Base-by-base conservation (phyloP, 2,329 filamentous ascomycete species). In the Clarireedia homoeocarpa region DNA sequence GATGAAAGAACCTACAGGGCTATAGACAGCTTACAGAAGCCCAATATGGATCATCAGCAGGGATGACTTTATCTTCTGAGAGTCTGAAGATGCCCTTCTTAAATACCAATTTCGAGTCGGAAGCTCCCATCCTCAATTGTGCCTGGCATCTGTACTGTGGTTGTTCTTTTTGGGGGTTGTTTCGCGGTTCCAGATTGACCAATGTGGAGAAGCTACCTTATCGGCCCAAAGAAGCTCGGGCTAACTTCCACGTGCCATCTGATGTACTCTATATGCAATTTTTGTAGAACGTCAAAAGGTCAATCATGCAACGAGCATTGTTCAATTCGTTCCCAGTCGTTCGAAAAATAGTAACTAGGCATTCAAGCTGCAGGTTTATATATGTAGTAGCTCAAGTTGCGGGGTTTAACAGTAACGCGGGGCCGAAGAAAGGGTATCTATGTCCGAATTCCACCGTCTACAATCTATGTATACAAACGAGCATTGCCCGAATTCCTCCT, bases 21-120 rank as follows among this genome's bases (percentile, higher is more conserved):
- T 53, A 48, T 48, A 24, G 36, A 23, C 30, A 56, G 77, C 87
- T 69, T 74, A 95, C 91, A 71, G 89, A 89, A 62, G 88, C 85
- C 94, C 94, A 99, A 75, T 96, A 96, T 17, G 84, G 79, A 75
- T 96, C 90, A 73, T 94, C 87, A 56, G 90, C 84, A 58, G 90
- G 80, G 69, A 97, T 96, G 70, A 88, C 80, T 63, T 85, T 84
- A 71, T 95, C 88, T 71, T 96, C 91, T n/a, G 91, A 94, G 58
- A 99, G 83, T 70, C 88, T 85, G 77, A 97, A 96, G 76, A 97
- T 95, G 74, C 91, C 92, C 75, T 95, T 89, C 75, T 96, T 97
- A 81, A 99, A 97, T 70, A 92, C 90, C 70, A 97, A 85, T 81
- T 97, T 97, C 68, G 92, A 97, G 76, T 97, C 92, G 74, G 92